Percentiles rank a stretch among this genome's conserved stretches.
These are phyloP conservation scores for Pseudocohnilembus persalinus DNA, from an alignment of 169 alveolate species.

Conservation along the genomic window DNA sequence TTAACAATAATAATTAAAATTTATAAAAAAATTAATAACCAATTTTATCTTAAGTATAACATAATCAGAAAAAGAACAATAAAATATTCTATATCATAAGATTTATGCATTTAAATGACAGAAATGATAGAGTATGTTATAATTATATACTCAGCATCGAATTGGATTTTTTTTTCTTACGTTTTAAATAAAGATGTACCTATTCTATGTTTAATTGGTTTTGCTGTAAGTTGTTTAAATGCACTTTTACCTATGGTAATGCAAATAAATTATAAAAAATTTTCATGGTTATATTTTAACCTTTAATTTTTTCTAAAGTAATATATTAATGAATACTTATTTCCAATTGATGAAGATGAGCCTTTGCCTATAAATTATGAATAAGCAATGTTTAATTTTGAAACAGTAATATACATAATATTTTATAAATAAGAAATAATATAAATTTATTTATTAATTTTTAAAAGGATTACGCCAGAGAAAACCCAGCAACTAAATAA, in stretches of 20 bases:
- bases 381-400: neutral
- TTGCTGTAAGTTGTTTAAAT: neutral
- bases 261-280: neutral
- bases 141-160: neutral
- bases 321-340: neutral
- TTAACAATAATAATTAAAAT: too few species aligned
- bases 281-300: neutral
- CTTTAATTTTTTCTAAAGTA: neutral
- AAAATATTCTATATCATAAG: neutral
- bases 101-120: neutral
- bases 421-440: too few species aligned
- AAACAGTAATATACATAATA: neutral
- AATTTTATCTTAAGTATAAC: too few species aligned
- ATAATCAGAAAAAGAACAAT: neutral
- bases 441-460: too few species aligned
- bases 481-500: neutral
- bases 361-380: neutral
- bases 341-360: neutral
- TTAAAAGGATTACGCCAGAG: neutral
- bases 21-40: too few species aligned
- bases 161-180: neutral
- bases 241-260: neutral
- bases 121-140: neutral
- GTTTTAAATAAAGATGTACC: neutral
- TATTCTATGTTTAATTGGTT: neutral